Evolutionary conservation across 2,329 filamentous ascomycete species (phyloP).

Genomic region (Gremmenia infestans): DNA sequence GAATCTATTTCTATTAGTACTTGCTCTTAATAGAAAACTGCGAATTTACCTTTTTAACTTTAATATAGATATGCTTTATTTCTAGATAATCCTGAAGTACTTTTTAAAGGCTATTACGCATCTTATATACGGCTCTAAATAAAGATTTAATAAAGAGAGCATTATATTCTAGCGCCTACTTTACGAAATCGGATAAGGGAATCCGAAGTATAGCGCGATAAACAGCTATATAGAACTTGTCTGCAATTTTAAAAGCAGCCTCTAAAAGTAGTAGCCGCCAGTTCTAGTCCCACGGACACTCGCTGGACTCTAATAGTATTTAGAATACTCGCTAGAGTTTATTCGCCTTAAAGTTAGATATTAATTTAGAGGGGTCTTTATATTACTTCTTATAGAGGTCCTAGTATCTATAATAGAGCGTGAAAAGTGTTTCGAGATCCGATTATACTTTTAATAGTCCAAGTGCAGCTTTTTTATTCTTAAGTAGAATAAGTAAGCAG

Average conservation of each 20-base stretch:
- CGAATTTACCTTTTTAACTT: slow-evolving; percentile 14
- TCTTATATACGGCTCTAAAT: slow-evolving; percentile 9
- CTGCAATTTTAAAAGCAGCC: slow-evolving; percentile 11
- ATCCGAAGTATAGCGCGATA: slow-evolving; percentile 13
- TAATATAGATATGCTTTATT: slow-evolving; percentile 10
- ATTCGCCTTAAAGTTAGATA: slow-evolving; percentile 12
- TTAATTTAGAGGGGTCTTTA: slow-evolving; percentile 6
- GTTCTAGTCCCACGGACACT: slow-evolving; percentile 11
- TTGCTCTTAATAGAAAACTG: slow-evolving; percentile 40
- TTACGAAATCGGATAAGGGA: slow-evolving; percentile 16
- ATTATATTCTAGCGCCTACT: slow-evolving; percentile 17
- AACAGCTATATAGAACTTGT: slow-evolving; percentile 13
- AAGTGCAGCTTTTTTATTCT: background rate
- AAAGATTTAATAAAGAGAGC: slow-evolving; percentile 6
- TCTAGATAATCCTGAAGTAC: slow-evolving; percentile 7
- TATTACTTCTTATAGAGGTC: slow-evolving; percentile 3
- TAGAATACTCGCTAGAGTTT: slow-evolving; percentile 12
- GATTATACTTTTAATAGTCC: background rate
- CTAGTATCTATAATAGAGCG: background rate
- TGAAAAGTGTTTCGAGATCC: slow-evolving; percentile 8
- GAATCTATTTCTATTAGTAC: slow-evolving; percentile 39
- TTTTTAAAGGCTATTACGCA: slow-evolving; percentile 9
- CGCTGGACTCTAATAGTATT: slow-evolving; percentile 5
- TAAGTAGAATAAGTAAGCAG: slow-evolving; percentile 4
- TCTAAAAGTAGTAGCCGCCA: slow-evolving; percentile 12